Evolutionary conservation across 2,329 filamentous ascomycete genomes (phyloP).

Genomic region (Dactylellina parvicollis): DNA sequence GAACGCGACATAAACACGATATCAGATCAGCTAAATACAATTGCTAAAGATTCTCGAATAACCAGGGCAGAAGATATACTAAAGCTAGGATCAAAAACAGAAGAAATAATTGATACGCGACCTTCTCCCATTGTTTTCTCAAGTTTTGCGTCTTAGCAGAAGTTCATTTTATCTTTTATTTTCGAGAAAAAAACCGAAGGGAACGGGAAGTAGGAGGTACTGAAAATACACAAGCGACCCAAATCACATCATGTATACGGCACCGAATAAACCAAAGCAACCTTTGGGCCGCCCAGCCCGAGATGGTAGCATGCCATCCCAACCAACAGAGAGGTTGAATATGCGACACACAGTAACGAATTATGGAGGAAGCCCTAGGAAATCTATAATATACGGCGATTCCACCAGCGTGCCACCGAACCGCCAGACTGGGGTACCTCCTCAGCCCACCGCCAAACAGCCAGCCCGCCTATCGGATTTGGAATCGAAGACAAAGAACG

Average conservation of each 20-base stretch:
- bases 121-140: neutral
- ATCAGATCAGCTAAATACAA: no score
- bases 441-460: neutral
- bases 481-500: neutral
- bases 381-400: conserved; percentile 24
- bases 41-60: no score
- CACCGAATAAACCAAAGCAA: conserved; percentile 42
- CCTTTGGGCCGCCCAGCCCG: conserved; percentile 22
- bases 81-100: neutral
- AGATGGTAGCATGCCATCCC: conserved; percentile 18
- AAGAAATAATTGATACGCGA: neutral
- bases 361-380: conserved; percentile 33
- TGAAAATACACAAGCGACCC: no score
- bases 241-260: conserved; percentile 22
- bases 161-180: neutral
- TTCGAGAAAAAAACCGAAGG: neutral
- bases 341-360: conserved; percentile 22
- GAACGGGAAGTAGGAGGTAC: neutral
- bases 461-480: conserved; percentile 12
- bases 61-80: no score
- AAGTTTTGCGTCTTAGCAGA: neutral
- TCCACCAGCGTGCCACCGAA: neutral
- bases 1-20: neutral
- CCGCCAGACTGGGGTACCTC: conserved; percentile 1
- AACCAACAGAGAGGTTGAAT: conserved; percentile 22